Conservation (phyloP, 2,329 filamentous ascomycete species). For the Cladobotryum mycophilum region DNA sequence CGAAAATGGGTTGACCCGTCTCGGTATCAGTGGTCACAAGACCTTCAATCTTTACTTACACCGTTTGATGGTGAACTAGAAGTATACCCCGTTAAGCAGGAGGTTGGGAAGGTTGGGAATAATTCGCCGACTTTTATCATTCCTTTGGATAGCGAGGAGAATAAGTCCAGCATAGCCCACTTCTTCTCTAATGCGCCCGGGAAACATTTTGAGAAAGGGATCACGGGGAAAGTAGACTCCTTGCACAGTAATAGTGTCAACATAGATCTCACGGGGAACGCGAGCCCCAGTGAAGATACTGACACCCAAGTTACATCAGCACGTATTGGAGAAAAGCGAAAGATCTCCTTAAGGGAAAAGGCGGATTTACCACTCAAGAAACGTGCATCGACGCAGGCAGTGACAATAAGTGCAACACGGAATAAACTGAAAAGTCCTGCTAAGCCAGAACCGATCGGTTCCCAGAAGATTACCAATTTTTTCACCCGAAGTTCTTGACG, state of each 20-base stretch:
- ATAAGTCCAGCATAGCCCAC: conserved; percentile 89
- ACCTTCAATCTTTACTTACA: conserved; percentile 71
- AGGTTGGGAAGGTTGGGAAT: conserved; percentile 91
- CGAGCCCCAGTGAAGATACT: background rate
- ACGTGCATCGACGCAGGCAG: too few relatives aligned
- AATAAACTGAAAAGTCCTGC: too few relatives aligned
- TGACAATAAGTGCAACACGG: too few relatives aligned
- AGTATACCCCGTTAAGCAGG: conserved; percentile 77
- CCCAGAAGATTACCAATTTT: too few relatives aligned
- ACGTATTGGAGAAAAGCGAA: background rate
- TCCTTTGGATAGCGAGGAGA: conserved; percentile 75
- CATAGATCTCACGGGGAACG: background rate
- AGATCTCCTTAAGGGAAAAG: background rate
- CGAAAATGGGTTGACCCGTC: conserved; percentile 72
- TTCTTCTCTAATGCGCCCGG: conserved; percentile 67
- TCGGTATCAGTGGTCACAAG: conserved; percentile 64
- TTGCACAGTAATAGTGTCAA: too few relatives aligned
- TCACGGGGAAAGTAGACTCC: background rate
- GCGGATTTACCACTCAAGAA: too few relatives aligned
- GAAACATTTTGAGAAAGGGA: conserved; percentile 12
- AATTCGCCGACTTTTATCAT: conserved; percentile 79
- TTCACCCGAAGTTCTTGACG: too few relatives aligned
- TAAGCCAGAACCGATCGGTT: too few relatives aligned
- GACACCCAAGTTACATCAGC: background rate
- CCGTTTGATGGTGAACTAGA: conserved; percentile 76